These are phyloP conservation scores for Solanum habrochaites DNA, from an alignment of 257 asterid genomes.

Conservation along the genomic window DNA sequence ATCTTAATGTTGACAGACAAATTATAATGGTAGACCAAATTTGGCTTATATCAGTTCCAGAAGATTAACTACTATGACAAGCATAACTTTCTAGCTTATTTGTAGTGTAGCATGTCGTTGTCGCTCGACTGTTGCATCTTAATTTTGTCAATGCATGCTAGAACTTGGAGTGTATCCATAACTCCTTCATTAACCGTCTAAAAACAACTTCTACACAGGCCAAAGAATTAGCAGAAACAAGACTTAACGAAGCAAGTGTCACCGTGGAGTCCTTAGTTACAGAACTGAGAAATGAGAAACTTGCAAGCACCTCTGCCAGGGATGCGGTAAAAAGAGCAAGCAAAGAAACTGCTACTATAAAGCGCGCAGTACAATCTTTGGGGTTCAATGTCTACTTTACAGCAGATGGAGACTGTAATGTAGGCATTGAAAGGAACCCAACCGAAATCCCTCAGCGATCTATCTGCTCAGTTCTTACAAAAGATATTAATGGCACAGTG, in stretches of 20 bases:
- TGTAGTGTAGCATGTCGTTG: not conserved
- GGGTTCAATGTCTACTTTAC: conserved; percentile 74
- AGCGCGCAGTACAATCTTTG: conserved; percentile 76
- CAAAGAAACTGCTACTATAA: conserved; percentile 62
- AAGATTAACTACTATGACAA: not conserved
- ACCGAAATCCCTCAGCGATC: conserved; percentile 58
- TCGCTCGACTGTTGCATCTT: not conserved
- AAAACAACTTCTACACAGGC: conserved; percentile 32
- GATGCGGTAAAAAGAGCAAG: conserved; percentile 57
- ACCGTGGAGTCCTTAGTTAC: conserved; percentile 43
- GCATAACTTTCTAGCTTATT: not conserved
- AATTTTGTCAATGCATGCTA: not conserved
- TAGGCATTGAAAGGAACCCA: conserved; percentile 52
- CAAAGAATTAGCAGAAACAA: conserved; percentile 69
- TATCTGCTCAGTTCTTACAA: conserved; percentile 19
- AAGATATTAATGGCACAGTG: conserved; percentile 21
- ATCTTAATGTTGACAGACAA: not conserved
- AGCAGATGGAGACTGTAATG: conserved; percentile 67
- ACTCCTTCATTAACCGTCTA: not conserved
- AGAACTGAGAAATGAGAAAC: conserved; percentile 66
- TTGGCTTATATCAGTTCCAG: not conserved
- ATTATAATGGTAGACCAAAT: not conserved
- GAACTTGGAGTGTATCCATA: not conserved
- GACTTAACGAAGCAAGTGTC: conserved; percentile 30
- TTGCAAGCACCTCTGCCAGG: conserved; percentile 50